Evolutionary conservation across 192 early-diverging fungal species (phyloP).

Genomic region (Umbelopsis ramanniana): DNA sequence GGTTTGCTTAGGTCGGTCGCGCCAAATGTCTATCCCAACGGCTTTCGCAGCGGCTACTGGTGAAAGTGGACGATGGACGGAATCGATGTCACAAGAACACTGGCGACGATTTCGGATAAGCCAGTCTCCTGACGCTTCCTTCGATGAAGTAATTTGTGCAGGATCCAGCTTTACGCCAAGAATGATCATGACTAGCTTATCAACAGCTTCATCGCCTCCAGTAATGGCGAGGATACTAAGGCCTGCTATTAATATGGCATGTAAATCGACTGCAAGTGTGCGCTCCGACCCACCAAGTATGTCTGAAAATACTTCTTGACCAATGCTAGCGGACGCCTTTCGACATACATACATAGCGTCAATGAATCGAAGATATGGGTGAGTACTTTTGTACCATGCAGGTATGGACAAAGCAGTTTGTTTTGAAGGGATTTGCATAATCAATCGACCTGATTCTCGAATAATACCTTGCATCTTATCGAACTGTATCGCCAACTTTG

Average conservation of each 20-base stretch:
- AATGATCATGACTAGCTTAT: neutral
- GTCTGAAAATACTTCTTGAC: neutral
- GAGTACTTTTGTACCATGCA: neutral
- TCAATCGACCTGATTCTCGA: neutral
- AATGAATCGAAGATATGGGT: neutral
- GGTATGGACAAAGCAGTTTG: neutral
- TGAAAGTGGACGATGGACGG: neutral
- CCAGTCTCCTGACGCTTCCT: too few relatives aligned
- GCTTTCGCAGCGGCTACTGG: neutral
- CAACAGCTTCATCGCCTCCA: neutral
- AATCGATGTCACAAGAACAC: neutral
- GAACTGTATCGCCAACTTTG: neutral
- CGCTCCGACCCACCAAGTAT: neutral
- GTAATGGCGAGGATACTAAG: neutral
- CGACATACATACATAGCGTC: neutral
- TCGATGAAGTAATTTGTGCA: too few relatives aligned
- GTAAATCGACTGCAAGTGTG: neutral
- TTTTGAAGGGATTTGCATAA: neutral
- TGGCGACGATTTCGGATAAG: neutral
- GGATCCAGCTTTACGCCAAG: neutral
- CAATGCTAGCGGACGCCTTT: neutral
- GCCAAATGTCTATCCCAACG: neutral
- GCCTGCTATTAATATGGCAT: neutral
- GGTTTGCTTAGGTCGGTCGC: neutral
- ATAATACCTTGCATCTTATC: neutral